phyloP scores from a whole-genome alignment of 495 filamentous ascomycete species.

The Glutinoglossum americanum region DNA sequence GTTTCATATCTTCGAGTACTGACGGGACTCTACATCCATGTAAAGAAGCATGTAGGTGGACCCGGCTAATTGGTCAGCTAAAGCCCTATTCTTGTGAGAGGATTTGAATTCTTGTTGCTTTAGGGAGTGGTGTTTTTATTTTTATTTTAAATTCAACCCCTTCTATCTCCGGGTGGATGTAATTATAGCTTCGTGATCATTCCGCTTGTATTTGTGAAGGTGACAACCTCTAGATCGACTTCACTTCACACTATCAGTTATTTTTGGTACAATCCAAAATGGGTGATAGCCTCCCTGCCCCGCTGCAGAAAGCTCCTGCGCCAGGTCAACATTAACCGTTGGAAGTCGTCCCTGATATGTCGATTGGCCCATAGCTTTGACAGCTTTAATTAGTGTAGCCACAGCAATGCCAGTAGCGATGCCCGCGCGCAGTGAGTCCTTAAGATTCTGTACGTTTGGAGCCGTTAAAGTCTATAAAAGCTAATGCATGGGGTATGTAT shows the following conservation, averaged over 20 bases:
- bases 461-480: neutral
- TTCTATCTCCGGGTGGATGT: too few species aligned
- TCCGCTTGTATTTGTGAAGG: neutral
- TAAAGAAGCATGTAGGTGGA: too few species aligned
- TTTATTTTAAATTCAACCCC: too few species aligned
- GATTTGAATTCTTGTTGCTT: too few species aligned
- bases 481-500: neutral
- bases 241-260: neutral
- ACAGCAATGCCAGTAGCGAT: slow-evolving; percentile 20
- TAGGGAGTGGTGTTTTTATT: too few species aligned
- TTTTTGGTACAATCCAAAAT: slow-evolving; percentile 3
- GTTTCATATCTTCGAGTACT: too few species aligned
- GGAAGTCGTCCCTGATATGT: neutral
- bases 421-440: slow-evolving; percentile 15
- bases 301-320: neutral
- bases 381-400: slow-evolving; percentile 13
- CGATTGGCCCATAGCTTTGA: slow-evolving; percentile 6
- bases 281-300: neutral
- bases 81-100: too few species aligned
- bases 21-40: too few species aligned
- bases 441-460: slow-evolving; percentile 8
- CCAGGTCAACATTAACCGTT: neutral
- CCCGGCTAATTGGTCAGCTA: too few species aligned
- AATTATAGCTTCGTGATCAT: too few species aligned
- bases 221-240: neutral